These are phyloP conservation scores for Chenopodium quinoa DNA, from an alignment of 148 eudicot genomes.

Conservation along the genomic window DNA sequence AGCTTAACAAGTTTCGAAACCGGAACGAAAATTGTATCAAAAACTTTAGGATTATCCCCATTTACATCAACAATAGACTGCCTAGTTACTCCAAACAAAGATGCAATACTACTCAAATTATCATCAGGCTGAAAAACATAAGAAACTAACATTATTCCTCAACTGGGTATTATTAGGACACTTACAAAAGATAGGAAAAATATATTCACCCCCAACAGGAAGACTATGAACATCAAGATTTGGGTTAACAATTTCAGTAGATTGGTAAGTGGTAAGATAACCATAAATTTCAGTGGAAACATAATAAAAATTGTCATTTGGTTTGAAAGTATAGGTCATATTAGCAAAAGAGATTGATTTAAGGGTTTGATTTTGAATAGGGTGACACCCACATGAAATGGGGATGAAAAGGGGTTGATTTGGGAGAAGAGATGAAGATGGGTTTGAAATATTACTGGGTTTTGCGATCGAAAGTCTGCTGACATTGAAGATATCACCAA, in stretches of 20 bases:
- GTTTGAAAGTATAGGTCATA: conserved; percentile 37
- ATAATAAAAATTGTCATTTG: conserved; percentile 51
- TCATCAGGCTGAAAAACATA: conserved; percentile 79
- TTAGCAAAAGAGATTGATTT: conserved; percentile 49
- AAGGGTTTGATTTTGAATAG: conserved; percentile 24
- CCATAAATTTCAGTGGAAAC: conserved; percentile 43
- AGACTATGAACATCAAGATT: conserved; percentile 41
- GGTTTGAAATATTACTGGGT: conserved; percentile 67
- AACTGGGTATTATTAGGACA: conserved; percentile 53
- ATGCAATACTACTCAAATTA: conserved; percentile 41
- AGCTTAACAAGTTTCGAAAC: conserved; percentile 55
- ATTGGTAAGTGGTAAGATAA: conserved; percentile 72
- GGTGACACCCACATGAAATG: conserved; percentile 57
- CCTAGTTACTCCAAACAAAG: conserved; percentile 36
- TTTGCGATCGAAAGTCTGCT: conserved; percentile 63
- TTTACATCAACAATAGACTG: conserved; percentile 43
- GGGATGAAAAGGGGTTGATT: conserved; percentile 70
- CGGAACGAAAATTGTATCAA: conserved; percentile 67
- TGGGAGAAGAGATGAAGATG: conserved; percentile 38
- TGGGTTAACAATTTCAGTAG: conserved; percentile 64
- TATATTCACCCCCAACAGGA: conserved; percentile 33
- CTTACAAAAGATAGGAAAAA: conserved; percentile 77
- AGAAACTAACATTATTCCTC: conserved; percentile 37
- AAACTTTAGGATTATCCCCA: conserved; percentile 30
- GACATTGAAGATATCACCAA: conserved; percentile 68